Conservation (phyloP, 352 stramenopile genomes). For the Globisporangium mamillatum region DNA sequence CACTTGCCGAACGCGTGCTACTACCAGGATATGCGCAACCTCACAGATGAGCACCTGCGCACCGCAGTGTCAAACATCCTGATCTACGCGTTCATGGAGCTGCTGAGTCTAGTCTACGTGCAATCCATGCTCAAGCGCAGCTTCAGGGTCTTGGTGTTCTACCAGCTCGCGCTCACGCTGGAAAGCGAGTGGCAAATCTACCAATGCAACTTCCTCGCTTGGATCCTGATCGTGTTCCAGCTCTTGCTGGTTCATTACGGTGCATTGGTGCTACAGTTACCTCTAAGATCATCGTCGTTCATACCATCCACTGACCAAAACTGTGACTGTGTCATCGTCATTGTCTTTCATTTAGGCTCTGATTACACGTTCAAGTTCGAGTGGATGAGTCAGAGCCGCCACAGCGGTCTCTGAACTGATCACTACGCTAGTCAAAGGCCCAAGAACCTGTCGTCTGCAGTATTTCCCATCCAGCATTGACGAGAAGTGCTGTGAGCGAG, state of each 20-base stretch:
- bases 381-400: neutral
- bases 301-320: too few species aligned
- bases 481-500: too few species aligned
- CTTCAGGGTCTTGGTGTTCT: neutral
- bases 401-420: neutral
- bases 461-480: too few species aligned
- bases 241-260: slow-evolving; percentile 30
- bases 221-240: slow-evolving; percentile 28
- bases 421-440: too few species aligned
- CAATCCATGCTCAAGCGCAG: neutral
- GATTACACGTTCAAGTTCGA: neutral
- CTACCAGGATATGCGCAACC: slow-evolving; percentile 2
- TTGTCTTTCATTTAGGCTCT: neutral
- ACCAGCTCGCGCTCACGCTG: slow-evolving; percentile 14
- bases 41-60: neutral
- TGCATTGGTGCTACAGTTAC: neutral
- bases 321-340: neutral
- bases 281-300: too few species aligned
- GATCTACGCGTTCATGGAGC: slow-evolving; percentile 4
- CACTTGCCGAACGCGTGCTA: slow-evolving; percentile 4
- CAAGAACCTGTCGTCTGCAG: too few species aligned
- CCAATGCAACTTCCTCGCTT: slow-evolving; percentile 27
- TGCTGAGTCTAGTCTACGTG: neutral
- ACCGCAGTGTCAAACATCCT: neutral
- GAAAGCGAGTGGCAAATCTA: slow-evolving; percentile 24